Base-by-base conservation (phyloP, 179 eudicot species). In the Silene vulgaris region DNA sequence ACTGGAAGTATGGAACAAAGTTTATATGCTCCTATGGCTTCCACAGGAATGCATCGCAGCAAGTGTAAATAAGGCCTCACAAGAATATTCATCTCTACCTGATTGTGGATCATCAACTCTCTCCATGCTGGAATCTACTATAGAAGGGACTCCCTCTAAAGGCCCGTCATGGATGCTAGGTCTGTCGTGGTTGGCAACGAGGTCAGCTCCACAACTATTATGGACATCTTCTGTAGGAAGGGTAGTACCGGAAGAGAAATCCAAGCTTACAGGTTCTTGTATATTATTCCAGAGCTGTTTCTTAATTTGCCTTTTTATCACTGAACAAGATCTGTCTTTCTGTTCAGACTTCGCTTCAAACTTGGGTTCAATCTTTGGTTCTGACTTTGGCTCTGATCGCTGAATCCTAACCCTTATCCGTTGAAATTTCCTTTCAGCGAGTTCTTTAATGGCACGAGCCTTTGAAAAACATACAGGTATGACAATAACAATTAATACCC, bases 381-480 rank as follows among this genome's bases (percentile, higher is more conserved):
- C 97, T 21, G 62, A 26, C 57, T 73, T 88, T 54, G 75, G 84
- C 82, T 89, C 90, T 32, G 76, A 74, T 62, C 79, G 84, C 77
- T 84, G 86, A 72, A 74, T 57, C 67, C 78, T 85, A 63, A 57
- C 8, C 85, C 92, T 85, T 72, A 89, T 26, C 66, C 86, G 86
- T 71, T 86, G 81, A 75, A 92, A 92, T 78, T 89, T 92, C 86
- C 72, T 86, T 80, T 81, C 88, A 29, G 97, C 96, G 71, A 88
- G 85, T 80, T 94, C 98, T 84, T 88, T 89, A 48, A 94, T 94
- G 73, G 96, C 71, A 26, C 89, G 87, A 71, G 98, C 98, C 98
- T 94, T 79, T 69, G 28, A 72, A 72, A 76, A 75, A 64, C 35
- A 74, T 20, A 61, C 3, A 35, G 23, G 69, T 12, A 71, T 50